Evolutionary conservation across 2,329 filamentous ascomycete species (phyloP).

Genomic region (Ciborinia camelliae): DNA sequence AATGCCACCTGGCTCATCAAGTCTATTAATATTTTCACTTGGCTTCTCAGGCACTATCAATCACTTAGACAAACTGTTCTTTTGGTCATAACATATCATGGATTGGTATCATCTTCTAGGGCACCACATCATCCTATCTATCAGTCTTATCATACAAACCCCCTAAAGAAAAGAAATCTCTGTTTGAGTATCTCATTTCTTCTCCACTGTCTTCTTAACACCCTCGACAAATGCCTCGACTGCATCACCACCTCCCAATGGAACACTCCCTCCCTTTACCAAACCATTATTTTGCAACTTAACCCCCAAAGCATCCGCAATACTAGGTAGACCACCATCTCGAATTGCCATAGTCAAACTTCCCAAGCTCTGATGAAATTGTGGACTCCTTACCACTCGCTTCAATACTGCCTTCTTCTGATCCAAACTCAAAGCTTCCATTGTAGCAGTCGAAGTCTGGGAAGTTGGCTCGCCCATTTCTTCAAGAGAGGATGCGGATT

Average conservation of each 20-base stretch:
- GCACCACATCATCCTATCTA: background rate
- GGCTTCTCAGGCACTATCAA: background rate
- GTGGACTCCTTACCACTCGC: constrained; percentile 81
- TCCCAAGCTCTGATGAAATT: constrained; percentile 81
- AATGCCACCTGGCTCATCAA: too few species aligned
- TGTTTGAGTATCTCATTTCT: constrained; percentile 37
- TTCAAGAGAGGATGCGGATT: constrained; percentile 55
- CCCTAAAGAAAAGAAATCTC: background rate
- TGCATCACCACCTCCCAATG: constrained; percentile 81
- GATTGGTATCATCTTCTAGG: background rate
- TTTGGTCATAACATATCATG: constrained; percentile 14
- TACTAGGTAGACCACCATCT: constrained; percentile 85
- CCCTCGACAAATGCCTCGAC: constrained; percentile 90
- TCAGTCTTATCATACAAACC: constrained; percentile 8
- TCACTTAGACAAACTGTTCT: constrained; percentile 27
- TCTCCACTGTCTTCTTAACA: constrained; percentile 73
- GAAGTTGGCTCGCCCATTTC: constrained; percentile 63
- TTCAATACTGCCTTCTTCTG: constrained; percentile 80
- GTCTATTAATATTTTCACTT: too few species aligned
- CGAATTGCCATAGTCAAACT: constrained; percentile 84
- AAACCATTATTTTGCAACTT: constrained; percentile 82
- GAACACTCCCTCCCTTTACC: constrained; percentile 72
- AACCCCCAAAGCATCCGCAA: constrained; percentile 80
- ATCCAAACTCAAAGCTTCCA: constrained; percentile 65
- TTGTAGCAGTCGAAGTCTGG: constrained; percentile 67